phyloP scores from a whole-genome alignment of 1,284 basidiomycete genomes.

The Flammula alnicola region DNA sequence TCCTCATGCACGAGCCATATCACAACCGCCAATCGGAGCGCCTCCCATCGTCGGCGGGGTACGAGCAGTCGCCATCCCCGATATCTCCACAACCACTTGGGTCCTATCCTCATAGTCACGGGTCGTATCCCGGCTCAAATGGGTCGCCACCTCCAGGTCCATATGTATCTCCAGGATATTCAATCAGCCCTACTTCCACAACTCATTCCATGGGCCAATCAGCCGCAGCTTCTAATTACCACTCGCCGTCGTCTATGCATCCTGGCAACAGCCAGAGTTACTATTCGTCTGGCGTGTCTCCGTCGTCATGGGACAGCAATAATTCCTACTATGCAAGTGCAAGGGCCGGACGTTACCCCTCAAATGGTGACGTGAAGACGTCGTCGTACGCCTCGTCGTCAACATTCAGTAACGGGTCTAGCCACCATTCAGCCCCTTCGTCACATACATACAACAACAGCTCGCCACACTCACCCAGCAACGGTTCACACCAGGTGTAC shows the following conservation, averaged over 20 bases:
- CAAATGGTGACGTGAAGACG: no score
- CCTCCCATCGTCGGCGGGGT: conserved; percentile 21
- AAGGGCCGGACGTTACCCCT: no score
- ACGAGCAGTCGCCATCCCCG: conserved; percentile 20
- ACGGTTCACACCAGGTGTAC: conserved; percentile 2
- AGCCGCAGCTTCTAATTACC: not conserved
- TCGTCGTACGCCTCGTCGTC: no score
- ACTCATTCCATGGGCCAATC: not conserved
- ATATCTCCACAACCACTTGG: conserved; percentile 20
- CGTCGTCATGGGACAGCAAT: conserved; percentile 1
- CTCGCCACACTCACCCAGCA: not conserved
- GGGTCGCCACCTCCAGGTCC: conserved; percentile 6
- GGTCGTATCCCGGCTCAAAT: conserved; percentile 11
- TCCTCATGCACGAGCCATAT: conserved; percentile 47
- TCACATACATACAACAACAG: conserved; percentile 8
- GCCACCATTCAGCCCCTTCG: conserved; percentile 6
- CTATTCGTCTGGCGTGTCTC: not conserved
- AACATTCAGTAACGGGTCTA: no score
- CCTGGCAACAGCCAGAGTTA: conserved; percentile 1
- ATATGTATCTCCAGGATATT: conserved; percentile 1
- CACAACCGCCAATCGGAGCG: conserved; percentile 25
- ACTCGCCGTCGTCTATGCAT: not conserved
- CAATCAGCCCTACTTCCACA: conserved; percentile 1
- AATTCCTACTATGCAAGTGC: not conserved
- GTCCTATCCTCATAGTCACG: conserved; percentile 10